A percentile compares a stretch with the other conserved stretches of the same genome.
phyloP scores from a whole-genome alignment of 805 yeast species.

The Middelhovenomyces tepae region DNA sequence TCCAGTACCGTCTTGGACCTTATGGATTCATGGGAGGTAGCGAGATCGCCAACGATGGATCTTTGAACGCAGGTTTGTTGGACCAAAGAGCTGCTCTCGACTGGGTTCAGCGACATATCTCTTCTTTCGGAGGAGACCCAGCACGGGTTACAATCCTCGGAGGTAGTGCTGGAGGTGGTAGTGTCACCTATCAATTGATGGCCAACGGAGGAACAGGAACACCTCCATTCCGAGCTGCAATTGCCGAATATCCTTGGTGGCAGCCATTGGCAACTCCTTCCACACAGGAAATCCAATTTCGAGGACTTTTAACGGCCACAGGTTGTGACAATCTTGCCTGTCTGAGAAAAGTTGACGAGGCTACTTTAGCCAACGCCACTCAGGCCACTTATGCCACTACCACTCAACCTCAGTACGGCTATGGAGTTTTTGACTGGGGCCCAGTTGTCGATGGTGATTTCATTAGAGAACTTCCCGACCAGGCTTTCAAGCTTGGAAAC shows the following conservation, averaged over 20 bases:
- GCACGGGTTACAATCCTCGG: slow-evolving; percentile 37
- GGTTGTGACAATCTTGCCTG: slow-evolving; percentile 10
- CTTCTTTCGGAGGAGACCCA: slow-evolving; percentile 40
- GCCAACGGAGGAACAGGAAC: slow-evolving; percentile 8
- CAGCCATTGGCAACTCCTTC: slow-evolving; percentile 7
- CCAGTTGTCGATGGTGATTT: no score
- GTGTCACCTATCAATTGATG: slow-evolving; percentile 31
- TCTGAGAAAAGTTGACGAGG: slow-evolving; percentile 7
- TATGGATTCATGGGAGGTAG: slow-evolving; percentile 33
- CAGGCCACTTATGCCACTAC: no score
- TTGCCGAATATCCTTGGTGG: slow-evolving; percentile 12
- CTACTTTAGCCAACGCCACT: no score
- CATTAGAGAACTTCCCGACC: slow-evolving; percentile 3
- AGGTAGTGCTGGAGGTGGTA: slow-evolving; percentile 39
- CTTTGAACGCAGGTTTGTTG: slow-evolving; percentile 36
- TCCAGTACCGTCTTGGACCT: slow-evolving; percentile 32
- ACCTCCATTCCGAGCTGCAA: slow-evolving; percentile 4
- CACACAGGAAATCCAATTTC: slow-evolving; percentile 8
- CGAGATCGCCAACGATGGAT: slow-evolving; percentile 12
- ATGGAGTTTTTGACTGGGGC: no score
- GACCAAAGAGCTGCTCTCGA: slow-evolving; percentile 40
- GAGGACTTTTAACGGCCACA: slow-evolving; percentile 5
- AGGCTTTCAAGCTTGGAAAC: slow-evolving; percentile 9
- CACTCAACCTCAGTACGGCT: slow-evolving; percentile 11
- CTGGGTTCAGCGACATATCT: slow-evolving; percentile 38